These are phyloP conservation scores for Blastobotrys serpentis DNA, from an alignment of 1,139 yeast genomes.

Conservation along the genomic window DNA sequence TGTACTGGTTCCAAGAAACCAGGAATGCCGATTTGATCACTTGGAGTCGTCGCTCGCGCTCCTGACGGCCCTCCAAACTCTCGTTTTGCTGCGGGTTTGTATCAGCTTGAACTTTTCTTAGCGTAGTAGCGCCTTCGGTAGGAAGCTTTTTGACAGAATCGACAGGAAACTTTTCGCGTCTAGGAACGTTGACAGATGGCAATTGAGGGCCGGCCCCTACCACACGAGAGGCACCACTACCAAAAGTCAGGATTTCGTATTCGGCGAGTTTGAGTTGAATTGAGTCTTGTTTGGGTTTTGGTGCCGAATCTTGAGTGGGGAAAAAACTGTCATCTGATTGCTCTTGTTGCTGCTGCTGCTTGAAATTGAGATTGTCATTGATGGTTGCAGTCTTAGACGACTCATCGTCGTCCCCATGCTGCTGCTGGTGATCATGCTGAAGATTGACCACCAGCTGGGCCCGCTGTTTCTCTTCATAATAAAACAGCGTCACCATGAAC, in stretches of 20 bases:
- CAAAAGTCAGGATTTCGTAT: constrained; percentile 14
- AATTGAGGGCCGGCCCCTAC: not conserved
- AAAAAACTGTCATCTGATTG: not conserved
- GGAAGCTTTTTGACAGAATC: constrained; percentile 18
- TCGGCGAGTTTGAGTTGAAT: not conserved
- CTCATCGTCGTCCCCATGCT: not conserved
- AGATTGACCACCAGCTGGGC: constrained; percentile 1
- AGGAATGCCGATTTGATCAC: constrained; percentile 53
- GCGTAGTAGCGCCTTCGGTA: not conserved
- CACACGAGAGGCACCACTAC: constrained; percentile 15
- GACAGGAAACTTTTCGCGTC: constrained; percentile 29
- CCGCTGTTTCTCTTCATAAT: constrained; percentile 1
- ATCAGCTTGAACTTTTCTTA: constrained; percentile 1
- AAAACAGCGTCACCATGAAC: not conserved
- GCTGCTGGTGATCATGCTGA: not conserved
- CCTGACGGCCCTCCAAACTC: too few relatives aligned
- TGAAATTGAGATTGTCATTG: not conserved
- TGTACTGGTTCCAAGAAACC: constrained; percentile 60
- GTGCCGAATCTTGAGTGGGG: not conserved
- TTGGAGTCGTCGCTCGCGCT: constrained; percentile 32
- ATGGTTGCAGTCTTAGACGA: not conserved
- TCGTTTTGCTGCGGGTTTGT: too few relatives aligned
- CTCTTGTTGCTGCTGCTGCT: not conserved
- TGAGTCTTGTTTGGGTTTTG: too few relatives aligned
- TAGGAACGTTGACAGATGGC: constrained; percentile 23